Evolutionary conservation across 1,284 basidiomycete species (phyloP).

Genomic region (Porogramme epimiltina): DNA sequence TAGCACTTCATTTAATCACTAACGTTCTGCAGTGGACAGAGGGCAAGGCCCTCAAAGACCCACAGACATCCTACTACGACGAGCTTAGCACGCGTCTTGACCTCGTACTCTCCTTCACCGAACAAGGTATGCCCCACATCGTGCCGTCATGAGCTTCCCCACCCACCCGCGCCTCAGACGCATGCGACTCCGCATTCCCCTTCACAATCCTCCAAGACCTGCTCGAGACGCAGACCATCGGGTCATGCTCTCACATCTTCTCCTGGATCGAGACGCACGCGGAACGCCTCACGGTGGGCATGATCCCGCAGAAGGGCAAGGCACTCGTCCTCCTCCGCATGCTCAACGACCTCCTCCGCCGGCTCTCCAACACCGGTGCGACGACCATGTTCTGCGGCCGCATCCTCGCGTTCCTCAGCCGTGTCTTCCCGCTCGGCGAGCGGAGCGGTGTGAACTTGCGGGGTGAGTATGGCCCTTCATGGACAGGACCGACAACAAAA

Average conservation of each 20-base stretch:
- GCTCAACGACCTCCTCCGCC: conserved; percentile 83
- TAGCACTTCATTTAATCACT: too few relatives aligned
- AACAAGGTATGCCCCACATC: conserved; percentile 50
- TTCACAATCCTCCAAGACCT: conserved; percentile 74
- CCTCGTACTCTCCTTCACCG: conserved; percentile 70
- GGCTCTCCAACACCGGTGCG: conserved; percentile 82
- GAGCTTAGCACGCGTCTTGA: conserved; percentile 67
- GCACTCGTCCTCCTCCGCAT: conserved; percentile 82
- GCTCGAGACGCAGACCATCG: conserved; percentile 80
- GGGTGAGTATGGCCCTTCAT: conserved; percentile 82
- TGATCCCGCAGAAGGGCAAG: conserved; percentile 86
- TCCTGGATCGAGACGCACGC: conserved; percentile 80
- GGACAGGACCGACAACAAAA: conserved; percentile 63
- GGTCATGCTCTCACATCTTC: conserved; percentile 81
- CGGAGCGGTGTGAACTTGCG: conserved; percentile 88
- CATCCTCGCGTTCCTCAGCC: conserved; percentile 83
- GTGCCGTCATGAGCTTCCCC: neutral
- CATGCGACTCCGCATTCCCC: conserved; percentile 54
- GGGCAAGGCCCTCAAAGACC: conserved; percentile 52
- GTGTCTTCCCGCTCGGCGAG: conserved; percentile 86
- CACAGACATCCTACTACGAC: conserved; percentile 56
- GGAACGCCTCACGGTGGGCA: conserved; percentile 64
- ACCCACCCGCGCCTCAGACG: conserved; percentile 39
- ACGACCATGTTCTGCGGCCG: conserved; percentile 87
- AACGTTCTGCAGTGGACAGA: conserved; percentile 53